Conservation (phyloP, 2,329 filamentous ascomycete genomes). For the Venturia oleaginea region DNA sequence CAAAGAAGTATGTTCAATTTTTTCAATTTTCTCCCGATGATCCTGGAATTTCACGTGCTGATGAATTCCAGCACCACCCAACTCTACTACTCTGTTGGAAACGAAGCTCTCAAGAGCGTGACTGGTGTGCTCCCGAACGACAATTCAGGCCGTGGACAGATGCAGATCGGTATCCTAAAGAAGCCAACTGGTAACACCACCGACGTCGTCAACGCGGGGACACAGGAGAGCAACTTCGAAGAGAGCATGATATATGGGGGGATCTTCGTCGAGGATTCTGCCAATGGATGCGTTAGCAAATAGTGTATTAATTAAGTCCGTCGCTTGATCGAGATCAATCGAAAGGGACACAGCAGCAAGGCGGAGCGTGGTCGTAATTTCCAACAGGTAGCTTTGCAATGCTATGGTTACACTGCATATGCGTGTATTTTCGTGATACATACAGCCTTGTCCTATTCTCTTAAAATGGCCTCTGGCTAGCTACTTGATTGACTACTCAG, state of each 20-base stretch:
- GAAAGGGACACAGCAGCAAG: not conserved
- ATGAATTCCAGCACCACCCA: slow-evolving; percentile 39
- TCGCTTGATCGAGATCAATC: not conserved
- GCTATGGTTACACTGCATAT: not conserved
- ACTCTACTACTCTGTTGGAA: slow-evolving; percentile 47
- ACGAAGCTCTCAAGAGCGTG: slow-evolving; percentile 37
- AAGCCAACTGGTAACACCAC: slow-evolving; percentile 40
- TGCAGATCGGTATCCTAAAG: slow-evolving; percentile 54
- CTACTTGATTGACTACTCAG: too few species aligned
- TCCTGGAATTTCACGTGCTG: not conserved
- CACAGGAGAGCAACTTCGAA: slow-evolving; percentile 26
- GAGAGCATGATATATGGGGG: slow-evolving; percentile 33
- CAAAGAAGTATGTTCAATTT: slow-evolving; percentile 37
- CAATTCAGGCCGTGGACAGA: slow-evolving; percentile 50
- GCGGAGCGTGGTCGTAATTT: not conserved
- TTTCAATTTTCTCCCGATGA: not conserved
- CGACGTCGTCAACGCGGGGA: slow-evolving; percentile 27
- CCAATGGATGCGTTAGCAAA: slow-evolving; percentile 22
- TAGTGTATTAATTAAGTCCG: not conserved
- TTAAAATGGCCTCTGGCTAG: not conserved
- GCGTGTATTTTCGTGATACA: not conserved
- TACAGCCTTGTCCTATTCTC: not conserved
- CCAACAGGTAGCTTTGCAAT: not conserved
- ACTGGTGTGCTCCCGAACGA: slow-evolving; percentile 41
- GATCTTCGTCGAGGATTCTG: slow-evolving; percentile 30